phyloP scores from a whole-genome alignment of 306 rosid species.

The Gastrolobium villosum region DNA sequence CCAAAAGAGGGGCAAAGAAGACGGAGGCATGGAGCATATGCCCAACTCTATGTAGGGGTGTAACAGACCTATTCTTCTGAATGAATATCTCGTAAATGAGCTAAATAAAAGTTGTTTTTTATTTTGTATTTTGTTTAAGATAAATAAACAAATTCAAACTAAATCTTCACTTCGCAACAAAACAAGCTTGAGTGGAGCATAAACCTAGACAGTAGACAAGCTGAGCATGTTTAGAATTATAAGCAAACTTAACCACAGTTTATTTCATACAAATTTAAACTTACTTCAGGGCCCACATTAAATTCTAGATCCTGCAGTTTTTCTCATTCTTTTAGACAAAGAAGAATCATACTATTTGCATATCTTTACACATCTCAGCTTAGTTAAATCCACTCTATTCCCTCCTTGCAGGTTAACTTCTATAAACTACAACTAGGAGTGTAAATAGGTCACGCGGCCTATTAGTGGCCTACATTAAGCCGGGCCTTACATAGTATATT shows the following conservation, averaged over 20 bases:
- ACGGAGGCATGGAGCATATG: not conserved
- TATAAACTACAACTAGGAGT: not conserved
- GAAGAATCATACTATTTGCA: not conserved
- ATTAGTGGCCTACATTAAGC: too few species aligned
- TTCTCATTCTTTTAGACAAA: not conserved
- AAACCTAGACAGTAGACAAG: not conserved
- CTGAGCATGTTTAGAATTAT: not conserved
- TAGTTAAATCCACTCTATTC: not conserved
- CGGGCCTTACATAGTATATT: too few species aligned
- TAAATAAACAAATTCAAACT: not conserved
- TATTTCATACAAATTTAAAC: not conserved
- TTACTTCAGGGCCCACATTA: not conserved
- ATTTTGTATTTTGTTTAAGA: too few species aligned
- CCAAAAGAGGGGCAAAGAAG: not conserved
- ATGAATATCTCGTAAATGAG: not conserved
- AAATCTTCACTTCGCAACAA: not conserved
- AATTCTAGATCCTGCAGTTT: not conserved
- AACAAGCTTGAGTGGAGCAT: not conserved
- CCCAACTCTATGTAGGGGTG: not conserved
- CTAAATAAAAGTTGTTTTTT: not conserved
- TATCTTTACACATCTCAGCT: not conserved
- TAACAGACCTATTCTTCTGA: constrained; percentile 9
- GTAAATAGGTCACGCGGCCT: too few species aligned
- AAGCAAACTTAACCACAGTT: not conserved
- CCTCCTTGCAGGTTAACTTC: not conserved